Percentiles rank a stretch among this genome's conserved stretches.
These are phyloP conservation scores for Penicillium paneum DNA, from an alignment of 2,329 filamentous ascomycete species.

Conservation along the genomic window DNA sequence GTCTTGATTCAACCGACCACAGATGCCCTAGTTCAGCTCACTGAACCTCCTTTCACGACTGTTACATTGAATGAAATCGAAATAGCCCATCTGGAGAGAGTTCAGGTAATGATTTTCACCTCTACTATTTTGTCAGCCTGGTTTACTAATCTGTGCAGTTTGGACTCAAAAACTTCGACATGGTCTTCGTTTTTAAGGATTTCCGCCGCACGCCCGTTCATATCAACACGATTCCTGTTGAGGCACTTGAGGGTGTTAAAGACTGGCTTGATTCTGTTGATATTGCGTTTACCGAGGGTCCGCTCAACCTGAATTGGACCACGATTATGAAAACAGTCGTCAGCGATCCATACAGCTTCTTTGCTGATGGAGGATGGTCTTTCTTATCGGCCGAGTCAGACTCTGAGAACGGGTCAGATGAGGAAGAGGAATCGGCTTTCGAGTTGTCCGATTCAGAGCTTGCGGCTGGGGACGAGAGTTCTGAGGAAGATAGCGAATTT, in stretches of 20 bases:
- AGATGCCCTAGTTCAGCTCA: conserved; percentile 93
- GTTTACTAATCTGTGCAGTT: conserved; percentile 58
- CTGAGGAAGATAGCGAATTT: conserved; percentile 88
- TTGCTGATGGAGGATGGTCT: conserved; percentile 89
- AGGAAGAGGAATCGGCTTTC: conserved; percentile 87
- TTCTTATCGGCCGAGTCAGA: conserved; percentile 88
- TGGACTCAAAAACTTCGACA: conserved; percentile 96
- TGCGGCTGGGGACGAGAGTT: conserved; percentile 67
- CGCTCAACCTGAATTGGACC: conserved; percentile 96
- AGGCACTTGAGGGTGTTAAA: conserved; percentile 90
- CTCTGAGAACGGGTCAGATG: conserved; percentile 70
- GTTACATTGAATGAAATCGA: conserved; percentile 95
- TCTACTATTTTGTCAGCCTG: not conserved
- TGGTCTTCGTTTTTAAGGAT: conserved; percentile 98
- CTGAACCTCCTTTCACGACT: conserved; percentile 94
- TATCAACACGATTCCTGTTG: conserved; percentile 97
- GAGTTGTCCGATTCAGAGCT: conserved; percentile 86
- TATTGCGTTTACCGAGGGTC: conserved; percentile 89
- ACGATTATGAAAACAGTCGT: conserved; percentile 99
- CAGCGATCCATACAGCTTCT: conserved; percentile 91
- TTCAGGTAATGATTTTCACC: conserved; percentile 51
- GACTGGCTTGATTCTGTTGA: conserved; percentile 97
- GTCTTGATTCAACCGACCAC: conserved; percentile 95
- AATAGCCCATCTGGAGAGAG: conserved; percentile 91
- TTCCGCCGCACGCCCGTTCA: conserved; percentile 86